phyloP scores from a whole-genome alignment of 208 protist genomes.

The Leishmania turanica region DNA sequence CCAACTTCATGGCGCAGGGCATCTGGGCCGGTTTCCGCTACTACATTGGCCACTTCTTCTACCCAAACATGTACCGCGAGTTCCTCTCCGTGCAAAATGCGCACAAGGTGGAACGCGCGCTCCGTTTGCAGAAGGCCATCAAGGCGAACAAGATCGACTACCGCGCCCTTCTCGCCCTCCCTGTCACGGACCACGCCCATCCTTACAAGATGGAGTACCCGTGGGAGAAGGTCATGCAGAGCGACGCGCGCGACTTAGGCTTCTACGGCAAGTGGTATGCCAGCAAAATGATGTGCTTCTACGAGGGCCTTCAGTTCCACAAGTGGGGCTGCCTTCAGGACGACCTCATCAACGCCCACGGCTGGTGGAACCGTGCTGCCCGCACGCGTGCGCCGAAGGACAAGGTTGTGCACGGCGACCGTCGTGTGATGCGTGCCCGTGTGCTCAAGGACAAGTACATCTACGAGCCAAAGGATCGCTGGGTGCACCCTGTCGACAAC shows the following conservation, averaged over 20 bases:
- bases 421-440: conserved; percentile 86
- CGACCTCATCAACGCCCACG: conserved; percentile 90
- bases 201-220: conserved; percentile 94
- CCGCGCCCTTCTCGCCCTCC: conserved; percentile 86
- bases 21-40: conserved; percentile 89
- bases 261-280: conserved; percentile 90
- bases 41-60: conserved; percentile 91
- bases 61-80: conserved; percentile 91
- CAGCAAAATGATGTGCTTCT: conserved; percentile 92
- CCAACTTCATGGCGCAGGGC: conserved; percentile 81
- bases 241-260: conserved; percentile 77
- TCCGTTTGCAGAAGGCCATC: conserved; percentile 89
- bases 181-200: conserved; percentile 90
- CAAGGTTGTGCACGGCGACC: conserved; percentile 87
- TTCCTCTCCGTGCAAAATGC: conserved; percentile 89
- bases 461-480: conserved; percentile 89
- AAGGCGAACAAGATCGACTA: conserved; percentile 94
- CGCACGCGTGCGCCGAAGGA: conserved; percentile 86
- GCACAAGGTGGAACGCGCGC: conserved; percentile 87
- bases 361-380: conserved; percentile 90
- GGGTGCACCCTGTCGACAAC: conserved; percentile 91
- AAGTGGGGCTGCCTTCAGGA: conserved; percentile 91
- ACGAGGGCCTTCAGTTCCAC: conserved; percentile 87
- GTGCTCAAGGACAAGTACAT: conserved; percentile 93
- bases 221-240: conserved; percentile 91